Evolutionary conservation across 1,139 yeast genomes (phyloP).

Genomic region (Nadsonia commutata): DNA sequence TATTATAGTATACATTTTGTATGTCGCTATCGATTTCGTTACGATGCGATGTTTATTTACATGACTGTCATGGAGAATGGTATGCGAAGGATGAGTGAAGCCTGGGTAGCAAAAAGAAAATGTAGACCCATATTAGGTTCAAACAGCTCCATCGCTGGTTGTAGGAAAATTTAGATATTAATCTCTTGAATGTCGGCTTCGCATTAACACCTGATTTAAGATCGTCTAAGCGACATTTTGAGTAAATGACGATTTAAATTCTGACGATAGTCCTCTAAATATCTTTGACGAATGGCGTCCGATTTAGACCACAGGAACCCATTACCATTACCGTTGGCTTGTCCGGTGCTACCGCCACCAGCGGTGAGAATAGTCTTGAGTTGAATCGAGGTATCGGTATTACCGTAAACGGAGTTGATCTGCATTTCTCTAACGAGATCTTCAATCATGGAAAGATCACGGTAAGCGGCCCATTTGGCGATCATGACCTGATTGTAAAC

Average conservation of each 20-base stretch:
- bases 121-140: too few species aligned
- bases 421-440: constrained; percentile 27
- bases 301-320: constrained; percentile 22
- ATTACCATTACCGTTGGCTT: constrained; percentile 11
- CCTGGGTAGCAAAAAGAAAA: too few species aligned
- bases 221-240: neutral
- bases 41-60: too few species aligned
- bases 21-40: too few species aligned
- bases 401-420: constrained; percentile 29
- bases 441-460: constrained; percentile 25
- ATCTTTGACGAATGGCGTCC: constrained; percentile 20
- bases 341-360: constrained; percentile 15
- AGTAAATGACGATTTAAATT: neutral
- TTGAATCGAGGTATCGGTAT: constrained; percentile 23
- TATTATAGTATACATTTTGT: too few species aligned
- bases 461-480: constrained; percentile 26
- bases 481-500: constrained; percentile 27
- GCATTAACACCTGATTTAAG: too few species aligned
- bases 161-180: too few species aligned
- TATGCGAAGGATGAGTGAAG: too few species aligned
- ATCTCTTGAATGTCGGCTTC: too few species aligned
- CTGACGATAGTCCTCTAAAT: constrained; percentile 19
- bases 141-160: too few species aligned
- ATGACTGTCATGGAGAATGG: too few species aligned
- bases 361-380: constrained; percentile 17